Evolutionary conservation across 73 alveolate genomes (phyloP).

Genomic region (Tetrahymena malaccensis): DNA sequence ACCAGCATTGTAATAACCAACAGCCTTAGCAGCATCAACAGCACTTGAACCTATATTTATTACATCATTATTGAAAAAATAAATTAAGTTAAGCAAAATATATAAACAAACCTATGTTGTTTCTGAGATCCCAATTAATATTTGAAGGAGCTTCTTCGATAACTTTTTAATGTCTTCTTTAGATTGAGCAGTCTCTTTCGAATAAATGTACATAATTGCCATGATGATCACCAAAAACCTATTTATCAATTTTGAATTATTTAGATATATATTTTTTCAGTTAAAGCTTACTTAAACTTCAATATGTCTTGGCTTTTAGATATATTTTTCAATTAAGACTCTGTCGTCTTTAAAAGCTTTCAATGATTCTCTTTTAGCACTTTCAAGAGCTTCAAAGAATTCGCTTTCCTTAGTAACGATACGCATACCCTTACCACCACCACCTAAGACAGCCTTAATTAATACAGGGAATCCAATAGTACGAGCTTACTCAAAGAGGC

Average conservation of each 20-base stretch:
- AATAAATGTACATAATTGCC: constrained; percentile 84
- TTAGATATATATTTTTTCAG: background rate
- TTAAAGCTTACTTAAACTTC: constrained; percentile 35
- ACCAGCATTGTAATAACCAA: constrained; percentile 83
- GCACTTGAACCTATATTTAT: constrained; percentile 13
- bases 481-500: constrained; percentile 49
- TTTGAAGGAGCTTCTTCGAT: constrained; percentile 87
- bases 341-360: constrained; percentile 78
- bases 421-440: constrained; percentile 94
- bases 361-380: constrained; percentile 72
- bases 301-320: constrained; percentile 89
- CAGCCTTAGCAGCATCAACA: constrained; percentile 67
- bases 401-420: constrained; percentile 67
- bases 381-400: constrained; percentile 59
- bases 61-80: constrained; percentile 20
- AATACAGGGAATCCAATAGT: constrained; percentile 85
- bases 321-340: constrained; percentile 82
- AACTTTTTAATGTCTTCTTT: constrained; percentile 91
- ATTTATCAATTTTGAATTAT: constrained; percentile 25
- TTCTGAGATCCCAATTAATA: constrained; percentile 44
- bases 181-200: constrained; percentile 93
- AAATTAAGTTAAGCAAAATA: no score
- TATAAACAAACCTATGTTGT: constrained; percentile 36
- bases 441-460: constrained; percentile 87
- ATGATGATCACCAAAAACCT: constrained; percentile 87